Evolutionary conservation across 352 stramenopile species (phyloP), one percentile per base, ranked within the genome.

Genomic region (Pythium utonaiense): DNA sequence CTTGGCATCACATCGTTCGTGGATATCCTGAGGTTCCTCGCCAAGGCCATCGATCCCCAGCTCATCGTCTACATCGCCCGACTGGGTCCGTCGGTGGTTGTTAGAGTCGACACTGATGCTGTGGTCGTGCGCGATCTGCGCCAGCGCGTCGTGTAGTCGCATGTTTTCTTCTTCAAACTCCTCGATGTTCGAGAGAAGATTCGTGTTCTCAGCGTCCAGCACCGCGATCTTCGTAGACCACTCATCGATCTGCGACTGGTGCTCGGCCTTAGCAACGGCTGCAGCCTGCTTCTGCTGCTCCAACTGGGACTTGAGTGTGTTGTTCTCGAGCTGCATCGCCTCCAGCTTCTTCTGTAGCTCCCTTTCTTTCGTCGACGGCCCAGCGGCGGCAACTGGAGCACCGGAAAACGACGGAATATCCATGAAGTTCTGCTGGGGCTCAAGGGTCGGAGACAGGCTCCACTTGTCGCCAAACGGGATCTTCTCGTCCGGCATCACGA

Each of bases 1-100:
- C 60, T 87, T 86, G 48, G 71, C 65, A 33, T 89, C 74, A 25
- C 80, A 90, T 9, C 67, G 77, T 45, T 79, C 77, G 40, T 89
- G 79, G 16, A 61, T 56, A 24, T 59, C 61, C 22, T 66, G 50
- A 0, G 47, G 42, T 40, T 58, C 41, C 0, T 33, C 33, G 8
- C 57, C 57, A 16, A 61, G 28, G 21, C 45, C 56, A 14, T 60
- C 55, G 30, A 69, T 69, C 3, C 56, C 57, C 12, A 70, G 31
- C 25, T 66, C 52, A 21, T 70, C 56, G 25, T 60, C 17, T 12
- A 64, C 31, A 16, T 19, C 21, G 13, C 42, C 22, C 5, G 41
- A 21, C 21, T 19, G 21, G 48, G 58, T 13, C 19, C 22, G 8
- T 40, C 34, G 47, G 12, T 53, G 41, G 30, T 62, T 59, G 19